A percentile compares a stretch with the other conserved stretches of the same genome.
These are phyloP conservation scores for Pyrenochaeta sp. DNA, from an alignment of 2,329 filamentous ascomycete genomes.

Conservation along the genomic window DNA sequence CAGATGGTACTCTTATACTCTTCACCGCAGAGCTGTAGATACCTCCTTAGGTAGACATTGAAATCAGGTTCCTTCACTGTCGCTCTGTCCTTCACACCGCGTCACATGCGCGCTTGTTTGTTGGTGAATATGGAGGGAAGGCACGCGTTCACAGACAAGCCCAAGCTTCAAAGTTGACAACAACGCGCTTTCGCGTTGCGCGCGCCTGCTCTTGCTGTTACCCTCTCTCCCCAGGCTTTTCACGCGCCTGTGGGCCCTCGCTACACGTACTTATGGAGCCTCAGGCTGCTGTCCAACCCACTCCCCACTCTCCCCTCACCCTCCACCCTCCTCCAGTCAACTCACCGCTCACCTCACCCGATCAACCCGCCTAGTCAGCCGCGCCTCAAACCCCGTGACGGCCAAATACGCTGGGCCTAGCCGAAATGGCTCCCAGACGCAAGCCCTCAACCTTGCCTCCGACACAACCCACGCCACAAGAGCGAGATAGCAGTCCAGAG, in stretches of 20 bases:
- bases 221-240: not conserved
- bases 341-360: not conserved
- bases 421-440: slow-evolving; percentile 12
- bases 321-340: not conserved
- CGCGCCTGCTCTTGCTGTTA: slow-evolving; percentile 3
- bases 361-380: not conserved
- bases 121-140: no score
- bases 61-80: no score
- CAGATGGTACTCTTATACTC: no score
- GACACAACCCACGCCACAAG: not conserved
- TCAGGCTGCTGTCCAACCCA: slow-evolving; percentile 6
- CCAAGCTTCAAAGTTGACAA: no score
- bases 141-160: slow-evolving; percentile 5
- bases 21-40: no score
- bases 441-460: slow-evolving; percentile 3
- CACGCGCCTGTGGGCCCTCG: no score
- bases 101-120: no score
- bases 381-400: no score
- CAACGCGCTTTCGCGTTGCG: no score
- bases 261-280: slow-evolving; percentile 3
- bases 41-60: no score
- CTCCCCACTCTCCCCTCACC: slow-evolving; percentile 9
- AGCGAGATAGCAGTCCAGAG: slow-evolving; percentile 34
- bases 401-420: not conserved
- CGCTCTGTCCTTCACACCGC: no score